phyloP scores from a whole-genome alignment of 2,329 filamentous ascomycete species.

The Tolypocladium amazonense region DNA sequence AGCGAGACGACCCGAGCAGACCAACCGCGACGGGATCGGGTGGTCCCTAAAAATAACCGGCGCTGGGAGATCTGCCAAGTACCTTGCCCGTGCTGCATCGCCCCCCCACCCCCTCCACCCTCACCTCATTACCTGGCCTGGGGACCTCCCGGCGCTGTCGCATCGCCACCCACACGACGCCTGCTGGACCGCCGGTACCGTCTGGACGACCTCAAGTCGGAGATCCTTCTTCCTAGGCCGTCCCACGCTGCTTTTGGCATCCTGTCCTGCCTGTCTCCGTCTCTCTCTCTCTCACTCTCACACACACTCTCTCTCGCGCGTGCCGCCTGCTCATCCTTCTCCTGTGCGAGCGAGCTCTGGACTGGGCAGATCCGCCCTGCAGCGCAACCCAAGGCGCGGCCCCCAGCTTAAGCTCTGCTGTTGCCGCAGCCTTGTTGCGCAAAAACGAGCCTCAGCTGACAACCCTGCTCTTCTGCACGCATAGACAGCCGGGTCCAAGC shows the following conservation, averaged over 20 bases:
- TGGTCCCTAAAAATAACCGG: neutral
- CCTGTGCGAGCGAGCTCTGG: neutral
- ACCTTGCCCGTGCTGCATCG: neutral
- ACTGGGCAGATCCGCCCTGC: neutral
- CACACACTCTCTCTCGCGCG: neutral
- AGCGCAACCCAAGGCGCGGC: neutral
- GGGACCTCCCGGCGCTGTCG: neutral
- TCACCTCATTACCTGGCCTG: neutral
- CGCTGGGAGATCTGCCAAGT: neutral
- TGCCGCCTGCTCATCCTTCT: neutral
- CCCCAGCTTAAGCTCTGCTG: neutral
- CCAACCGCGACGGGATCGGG: neutral
- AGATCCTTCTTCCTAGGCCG: neutral
- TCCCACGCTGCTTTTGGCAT: neutral
- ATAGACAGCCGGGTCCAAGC: neutral
- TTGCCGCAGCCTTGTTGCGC: neutral
- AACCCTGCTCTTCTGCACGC: conserved; percentile 11
- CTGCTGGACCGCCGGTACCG: neutral
- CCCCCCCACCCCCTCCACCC: neutral
- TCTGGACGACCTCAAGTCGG: neutral
- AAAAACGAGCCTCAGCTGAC: conserved; percentile 9
- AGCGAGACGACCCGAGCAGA: no score
- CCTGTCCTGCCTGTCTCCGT: neutral
- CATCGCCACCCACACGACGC: neutral
- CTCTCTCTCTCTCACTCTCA: neutral